Evolutionary conservation across 108 stramenopile species (phyloP), one percentile per base, ranked within the genome.

Genomic region (Nitzschia sp.): DNA sequence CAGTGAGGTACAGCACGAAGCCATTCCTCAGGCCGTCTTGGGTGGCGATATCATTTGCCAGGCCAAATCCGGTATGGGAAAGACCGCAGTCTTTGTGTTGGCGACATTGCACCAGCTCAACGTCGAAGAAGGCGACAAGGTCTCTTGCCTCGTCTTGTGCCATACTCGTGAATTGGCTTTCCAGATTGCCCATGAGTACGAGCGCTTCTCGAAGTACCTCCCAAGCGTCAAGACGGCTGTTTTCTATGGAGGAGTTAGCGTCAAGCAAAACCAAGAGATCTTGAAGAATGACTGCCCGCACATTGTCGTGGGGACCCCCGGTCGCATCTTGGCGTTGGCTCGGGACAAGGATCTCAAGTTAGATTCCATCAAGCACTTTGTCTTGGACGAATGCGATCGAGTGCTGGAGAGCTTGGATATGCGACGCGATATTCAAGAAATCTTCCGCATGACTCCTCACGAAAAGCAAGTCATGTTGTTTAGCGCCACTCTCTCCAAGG

Each of bases 381-480:
- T 99, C n/a, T 69, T 99, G 58, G 99, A 99, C 75, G 99, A 99
- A 79, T 98, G 98, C 75, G 99, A 99, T 88, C 93, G 95, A 47
- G 87, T 99, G 46, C 87, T 99, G 75, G 97, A 96, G 63, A 85
- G 93, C 28, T 86, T 97, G 57, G 97, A 98, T 66, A 99, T 99
- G 99, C 89, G 99, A 56, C 80, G 92, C 28, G 96, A 98, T 80
- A 83, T 99, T 46, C 98, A 98, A 88, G 95, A 97, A 67, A 98
- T 99, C 69, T 99, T 98, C 93, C 91, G 94, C 58, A 88, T 94
- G 87, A 98, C 99, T 15, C 98, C 99, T 36, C 97, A 97, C 75
- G 95, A 97, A 73, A 99, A 98, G 89, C 99, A 99, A 78, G 88
- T 90, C 54, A 97, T 99, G 98, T 94, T 99, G 94, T 99, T 97